phyloP scores from a whole-genome alignment of 306 rosid genomes.

The Lagenaria siceraria region DNA sequence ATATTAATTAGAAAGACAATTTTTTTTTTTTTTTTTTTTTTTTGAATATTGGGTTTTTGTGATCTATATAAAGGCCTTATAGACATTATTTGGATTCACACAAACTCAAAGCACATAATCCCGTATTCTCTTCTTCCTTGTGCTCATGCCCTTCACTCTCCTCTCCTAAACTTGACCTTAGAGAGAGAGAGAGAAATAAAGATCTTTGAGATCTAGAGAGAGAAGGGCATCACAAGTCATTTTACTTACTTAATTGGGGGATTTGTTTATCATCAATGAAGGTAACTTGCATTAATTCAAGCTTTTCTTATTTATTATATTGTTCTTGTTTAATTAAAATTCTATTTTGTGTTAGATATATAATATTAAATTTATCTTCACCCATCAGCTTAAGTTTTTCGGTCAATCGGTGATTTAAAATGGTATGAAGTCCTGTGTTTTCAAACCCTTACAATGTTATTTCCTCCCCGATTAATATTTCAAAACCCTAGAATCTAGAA shows the following conservation, averaged over 20 bases:
- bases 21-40: neutral
- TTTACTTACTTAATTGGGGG: neutral
- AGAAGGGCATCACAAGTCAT: neutral
- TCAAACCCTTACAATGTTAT: too few species aligned
- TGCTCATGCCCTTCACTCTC: constrained; percentile 2
- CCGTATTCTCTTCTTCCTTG: neutral
- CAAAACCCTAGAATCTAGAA: too few species aligned
- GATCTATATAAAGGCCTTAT: neutral
- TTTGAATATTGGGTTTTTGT: neutral
- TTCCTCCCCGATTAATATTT: too few species aligned
- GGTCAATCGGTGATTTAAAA: too few species aligned
- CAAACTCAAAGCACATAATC: neutral
- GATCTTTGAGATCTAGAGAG: neutral
- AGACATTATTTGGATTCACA: neutral
- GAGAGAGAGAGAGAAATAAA: neutral
- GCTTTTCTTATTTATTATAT: too few species aligned
- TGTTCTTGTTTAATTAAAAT: too few species aligned
- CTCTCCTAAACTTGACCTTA: neutral
- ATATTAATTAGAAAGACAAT: neutral
- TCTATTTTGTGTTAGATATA: too few species aligned
- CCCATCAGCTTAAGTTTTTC: too few species aligned
- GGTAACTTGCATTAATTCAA: neutral
- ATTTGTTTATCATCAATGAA: neutral
- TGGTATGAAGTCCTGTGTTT: too few species aligned
- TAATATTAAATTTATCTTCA: too few species aligned